Evolutionary conservation across 345 rosid genomes (phyloP), one percentile per base, ranked within the genome.

Genomic region (Syzygium aqueum): DNA sequence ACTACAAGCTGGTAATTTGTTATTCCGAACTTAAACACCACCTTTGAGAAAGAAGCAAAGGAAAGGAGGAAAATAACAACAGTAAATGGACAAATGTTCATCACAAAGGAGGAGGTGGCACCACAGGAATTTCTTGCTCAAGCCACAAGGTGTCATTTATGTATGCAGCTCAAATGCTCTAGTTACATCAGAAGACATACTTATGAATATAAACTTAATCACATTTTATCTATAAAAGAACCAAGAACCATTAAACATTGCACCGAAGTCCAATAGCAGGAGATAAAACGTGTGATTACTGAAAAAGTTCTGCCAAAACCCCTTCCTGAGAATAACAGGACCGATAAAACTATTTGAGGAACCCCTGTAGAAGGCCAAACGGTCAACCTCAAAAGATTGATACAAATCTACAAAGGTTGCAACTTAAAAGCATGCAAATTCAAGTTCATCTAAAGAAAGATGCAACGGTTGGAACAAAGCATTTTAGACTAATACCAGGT

Each of bases 401-500:
- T 4, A 33, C 11, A 46, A 49, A 49, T 49, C 28, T 46, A 83
- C 53, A 1, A 83, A 49, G 10, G 37, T 49, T 49, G 37, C 33
- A 51, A 83, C 30, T 25, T 25, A 11, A 83, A 49, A 54, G 19
- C 86, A 1, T 49, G 19, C 4, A 0, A 86, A 25, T 61, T 61
- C 73, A 37, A 21, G 51, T 37, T 30, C 51, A 85, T 9, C 22
- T 9, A 16, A 43, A 86, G 78, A 85, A 85, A 85, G 33, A 50
- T 8, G 25, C 13, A 52, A 56, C 33, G 37, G 67, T 51, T 65
- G 30, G 37, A 88, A 51, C 83, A 40, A 43, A n/a, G 77, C 43
- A 21, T 84, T 23, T 30, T 67, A 63, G 83, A 84, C 37, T 87
- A 94, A 88, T 90, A 96, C 98, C 94, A 97, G 91, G 92, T 92